Evolutionary conservation across 768 basidiomycete genomes (phyloP), one percentile per base, ranked within the genome.

Genomic region (Suillus placidus): DNA sequence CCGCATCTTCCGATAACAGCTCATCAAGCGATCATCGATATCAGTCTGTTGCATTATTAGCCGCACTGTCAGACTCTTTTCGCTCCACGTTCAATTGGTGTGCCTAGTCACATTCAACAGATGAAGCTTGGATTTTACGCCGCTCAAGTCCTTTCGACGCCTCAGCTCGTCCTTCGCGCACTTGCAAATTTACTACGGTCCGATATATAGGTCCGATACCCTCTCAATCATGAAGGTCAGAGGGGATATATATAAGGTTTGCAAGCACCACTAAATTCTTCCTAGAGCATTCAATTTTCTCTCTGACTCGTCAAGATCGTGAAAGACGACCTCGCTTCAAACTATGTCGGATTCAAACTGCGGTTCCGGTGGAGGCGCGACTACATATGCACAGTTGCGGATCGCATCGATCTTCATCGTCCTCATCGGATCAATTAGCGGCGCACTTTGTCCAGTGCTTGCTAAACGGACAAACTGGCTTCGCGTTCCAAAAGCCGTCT

Each of bases 401-500:
- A 81, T 94, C 56, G 92, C 84, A 0, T 86, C 91, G 26, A 76
- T 94, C 68, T 94, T 94, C 77, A 81, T 95, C 70, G 87, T 94
- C 71, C 81, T 92, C 65, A 72, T 80, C 4, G 83, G 85, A 30
- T 90, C 91, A 3, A 76, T 79, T 9, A 68, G 74, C 12, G 92
- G 91, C 18, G 85, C 91, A 6, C 78, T 89, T 61, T 91, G 93
- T 77, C 93, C 93, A 18, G 81, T 94, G 38, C 71, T 93, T 30
- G 83, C 89, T 6, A 81, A 72, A 56, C 81, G 85, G 58, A 80
- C 85, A 0, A 78, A 71, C 10, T 82, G 82, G 80, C 64, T 92
- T 13, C 80, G 76, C 56, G 67, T 73, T 47, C 67, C 71, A 43
- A 60, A 6, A 57, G 64, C 73, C 43, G 76, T 89, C 3, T 94